A percentile compares a stretch with the other conserved stretches of the same genome.
These are phyloP conservation scores for Lagenidium giganteum DNA, from an alignment of 352 stramenopile genomes.

Conservation along the genomic window DNA sequence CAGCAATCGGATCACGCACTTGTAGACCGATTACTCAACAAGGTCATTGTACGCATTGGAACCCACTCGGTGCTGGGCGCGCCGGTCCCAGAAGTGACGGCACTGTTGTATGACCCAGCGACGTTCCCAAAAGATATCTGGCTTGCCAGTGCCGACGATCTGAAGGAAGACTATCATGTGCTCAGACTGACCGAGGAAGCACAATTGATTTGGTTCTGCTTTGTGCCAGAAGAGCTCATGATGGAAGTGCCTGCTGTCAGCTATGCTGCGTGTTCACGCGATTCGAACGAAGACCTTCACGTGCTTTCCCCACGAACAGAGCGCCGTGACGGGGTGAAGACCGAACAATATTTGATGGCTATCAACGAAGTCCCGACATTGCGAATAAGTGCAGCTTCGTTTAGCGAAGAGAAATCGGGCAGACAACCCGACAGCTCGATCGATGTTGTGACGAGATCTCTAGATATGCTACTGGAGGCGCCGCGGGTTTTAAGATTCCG, in stretches of 20 bases:
- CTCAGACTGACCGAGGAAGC: slow-evolving; percentile 18
- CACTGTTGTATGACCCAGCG: slow-evolving; percentile 18
- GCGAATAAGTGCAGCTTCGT: slow-evolving; percentile 11
- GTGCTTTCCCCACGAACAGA: background rate
- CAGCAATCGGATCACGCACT: background rate
- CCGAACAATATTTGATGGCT: slow-evolving; percentile 31
- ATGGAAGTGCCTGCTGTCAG: slow-evolving; percentile 33
- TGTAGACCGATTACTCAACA: slow-evolving; percentile 7
- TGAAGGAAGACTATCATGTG: slow-evolving; percentile 22
- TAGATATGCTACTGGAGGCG: slow-evolving; percentile 9
- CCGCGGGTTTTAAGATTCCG: slow-evolving; percentile 22
- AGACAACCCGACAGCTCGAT: slow-evolving; percentile 2
- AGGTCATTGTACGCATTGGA: slow-evolving; percentile 21
- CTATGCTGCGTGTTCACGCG: slow-evolving; percentile 15
- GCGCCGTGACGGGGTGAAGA: slow-evolving; percentile 20
- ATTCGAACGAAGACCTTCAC: background rate
- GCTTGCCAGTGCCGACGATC: slow-evolving; percentile 14
- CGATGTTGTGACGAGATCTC: slow-evolving; percentile 7
- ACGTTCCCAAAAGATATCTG: slow-evolving; percentile 30
- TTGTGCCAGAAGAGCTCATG: slow-evolving; percentile 28
- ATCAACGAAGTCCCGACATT: slow-evolving; percentile 38
- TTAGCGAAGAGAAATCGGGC: slow-evolving; percentile 5
- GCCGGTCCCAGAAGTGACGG: slow-evolving; percentile 22
- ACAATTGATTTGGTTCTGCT: slow-evolving; percentile 25
- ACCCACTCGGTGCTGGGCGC: slow-evolving; percentile 26